A percentile compares a stretch with the other conserved stretches of the same genome.
These are phyloP conservation scores for Lithospermum erythrorhizon DNA, from an alignment of 257 asterid genomes.

Conservation along the genomic window DNA sequence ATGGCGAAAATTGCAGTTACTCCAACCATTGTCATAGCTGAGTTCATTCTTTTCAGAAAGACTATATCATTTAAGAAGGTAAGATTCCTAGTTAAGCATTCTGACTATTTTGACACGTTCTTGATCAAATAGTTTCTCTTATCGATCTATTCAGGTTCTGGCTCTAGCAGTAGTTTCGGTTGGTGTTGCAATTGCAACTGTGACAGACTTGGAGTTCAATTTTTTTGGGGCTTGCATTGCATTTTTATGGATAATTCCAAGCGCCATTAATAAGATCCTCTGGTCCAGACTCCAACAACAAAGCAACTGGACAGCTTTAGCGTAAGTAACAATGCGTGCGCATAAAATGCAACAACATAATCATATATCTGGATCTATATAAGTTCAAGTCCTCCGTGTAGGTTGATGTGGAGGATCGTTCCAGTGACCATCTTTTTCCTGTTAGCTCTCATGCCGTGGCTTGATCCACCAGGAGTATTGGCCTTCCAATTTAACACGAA, in stretches of 20 bases:
- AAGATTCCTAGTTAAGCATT: background rate
- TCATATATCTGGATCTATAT: background rate
- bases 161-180: constrained; percentile 58
- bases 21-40: constrained; percentile 74
- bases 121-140: background rate
- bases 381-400: constrained; percentile 10
- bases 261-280: constrained; percentile 67
- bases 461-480: constrained; percentile 75
- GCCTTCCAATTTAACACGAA: constrained; percentile 49
- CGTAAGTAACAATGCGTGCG: constrained; percentile 32
- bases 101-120: background rate
- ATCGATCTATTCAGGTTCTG: constrained; percentile 29
- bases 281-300: constrained; percentile 87
- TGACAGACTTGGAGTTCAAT: constrained; percentile 75
- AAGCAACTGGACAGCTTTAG: constrained; percentile 85
- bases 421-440: constrained; percentile 70
- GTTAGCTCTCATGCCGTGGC: constrained; percentile 64
- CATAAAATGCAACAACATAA: background rate
- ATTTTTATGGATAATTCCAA: constrained; percentile 69
- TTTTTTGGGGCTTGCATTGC: constrained; percentile 71
- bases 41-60: constrained; percentile 53
- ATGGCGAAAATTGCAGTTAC: constrained; percentile 94
- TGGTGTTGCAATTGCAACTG: constrained; percentile 85
- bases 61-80: constrained; percentile 49
- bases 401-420: constrained; percentile 93